Conservation (phyloP, 2,329 filamentous ascomycete genomes). For the Rutstroemia sp. region DNA sequence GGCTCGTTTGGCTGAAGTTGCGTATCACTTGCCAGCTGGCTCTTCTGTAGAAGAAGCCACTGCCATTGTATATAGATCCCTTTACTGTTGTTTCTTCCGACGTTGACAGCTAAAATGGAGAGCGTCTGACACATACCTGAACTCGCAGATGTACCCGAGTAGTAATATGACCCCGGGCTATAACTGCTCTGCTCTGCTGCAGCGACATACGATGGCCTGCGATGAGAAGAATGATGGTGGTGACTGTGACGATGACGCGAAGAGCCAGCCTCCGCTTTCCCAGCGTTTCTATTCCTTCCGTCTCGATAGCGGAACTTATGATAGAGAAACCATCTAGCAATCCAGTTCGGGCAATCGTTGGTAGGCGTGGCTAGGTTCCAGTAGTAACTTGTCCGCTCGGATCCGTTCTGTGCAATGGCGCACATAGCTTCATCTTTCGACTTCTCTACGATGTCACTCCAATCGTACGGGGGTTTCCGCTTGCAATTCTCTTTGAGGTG, state of each 20-base stretch:
- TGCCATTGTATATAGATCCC: neutral
- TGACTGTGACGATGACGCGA: neutral
- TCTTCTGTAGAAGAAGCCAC: neutral
- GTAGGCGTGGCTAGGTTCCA: slow-evolving; percentile 22
- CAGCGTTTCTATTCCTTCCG: slow-evolving; percentile 24
- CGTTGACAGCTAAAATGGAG: neutral
- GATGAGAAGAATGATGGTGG: neutral
- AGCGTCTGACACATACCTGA: slow-evolving; percentile 1
- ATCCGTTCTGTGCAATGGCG: slow-evolving; percentile 18
- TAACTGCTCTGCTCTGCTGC: neutral
- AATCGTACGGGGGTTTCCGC: slow-evolving; percentile 27
- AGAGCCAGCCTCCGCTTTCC: neutral
- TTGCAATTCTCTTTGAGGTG: slow-evolving; percentile 28
- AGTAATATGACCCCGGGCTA: neutral
- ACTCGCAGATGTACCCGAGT: neutral
- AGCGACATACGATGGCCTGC: neutral
- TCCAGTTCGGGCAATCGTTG: slow-evolving; percentile 26
- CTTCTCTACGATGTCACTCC: slow-evolving; percentile 28
- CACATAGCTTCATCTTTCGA: slow-evolving; percentile 28
- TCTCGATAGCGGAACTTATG: slow-evolving; percentile 31
- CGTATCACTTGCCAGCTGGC: neutral
- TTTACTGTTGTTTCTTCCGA: neutral
- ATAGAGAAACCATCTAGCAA: slow-evolving; percentile 30
- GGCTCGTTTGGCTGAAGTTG: neutral
- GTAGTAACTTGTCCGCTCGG: slow-evolving; percentile 22